phyloP scores from a whole-genome alignment of 164 flowering plant species.

The Cinnamomum micranthum region DNA sequence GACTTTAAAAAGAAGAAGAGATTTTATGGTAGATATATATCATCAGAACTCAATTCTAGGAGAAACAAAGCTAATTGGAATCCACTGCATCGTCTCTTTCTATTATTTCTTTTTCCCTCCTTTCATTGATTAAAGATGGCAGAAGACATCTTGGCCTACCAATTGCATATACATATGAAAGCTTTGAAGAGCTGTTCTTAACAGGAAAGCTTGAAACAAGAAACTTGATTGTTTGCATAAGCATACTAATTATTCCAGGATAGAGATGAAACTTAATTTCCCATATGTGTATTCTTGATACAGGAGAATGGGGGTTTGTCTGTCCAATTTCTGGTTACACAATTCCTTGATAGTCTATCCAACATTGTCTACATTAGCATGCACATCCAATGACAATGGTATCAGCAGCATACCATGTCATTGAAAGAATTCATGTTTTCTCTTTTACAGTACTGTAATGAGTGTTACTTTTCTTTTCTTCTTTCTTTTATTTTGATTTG shows the following conservation, averaged over 20 bases:
- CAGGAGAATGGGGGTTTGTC: background rate
- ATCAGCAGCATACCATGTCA: background rate
- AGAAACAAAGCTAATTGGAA: no score
- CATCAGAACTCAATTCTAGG: no score
- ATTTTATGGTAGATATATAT: no score
- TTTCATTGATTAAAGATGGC: background rate
- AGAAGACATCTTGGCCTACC: background rate
- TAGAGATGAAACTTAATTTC: background rate
- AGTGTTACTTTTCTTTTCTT: background rate
- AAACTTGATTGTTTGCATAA: background rate
- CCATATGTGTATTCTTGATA: background rate
- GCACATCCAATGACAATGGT: background rate
- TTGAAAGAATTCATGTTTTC: background rate
- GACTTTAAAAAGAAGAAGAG: no score
- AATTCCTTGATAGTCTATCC: background rate
- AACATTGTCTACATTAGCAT: background rate
- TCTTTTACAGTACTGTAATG: background rate
- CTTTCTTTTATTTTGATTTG: background rate
- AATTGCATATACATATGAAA: background rate
- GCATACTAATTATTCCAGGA: background rate
- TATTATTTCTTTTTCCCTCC: background rate
- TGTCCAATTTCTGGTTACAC: background rate
- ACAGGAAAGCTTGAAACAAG: background rate
- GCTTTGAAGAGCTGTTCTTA: background rate
- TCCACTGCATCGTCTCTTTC: background rate